Evolutionary conservation across 805 yeast genomes (phyloP).

Genomic region (Naumovozyma baii): DNA sequence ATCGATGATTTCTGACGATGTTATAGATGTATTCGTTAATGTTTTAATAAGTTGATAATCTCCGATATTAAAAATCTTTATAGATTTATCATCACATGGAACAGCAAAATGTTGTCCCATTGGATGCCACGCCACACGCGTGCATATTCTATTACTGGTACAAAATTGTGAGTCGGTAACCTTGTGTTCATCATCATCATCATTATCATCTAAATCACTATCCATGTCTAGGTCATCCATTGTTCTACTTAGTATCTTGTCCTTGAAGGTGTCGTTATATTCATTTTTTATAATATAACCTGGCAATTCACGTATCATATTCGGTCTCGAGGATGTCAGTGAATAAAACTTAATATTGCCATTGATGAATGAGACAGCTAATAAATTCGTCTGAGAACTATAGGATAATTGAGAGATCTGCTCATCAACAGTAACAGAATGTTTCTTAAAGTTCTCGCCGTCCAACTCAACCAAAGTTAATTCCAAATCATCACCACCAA

Average conservation of each 20-base stretch:
- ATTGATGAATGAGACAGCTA: slow-evolving; percentile 49
- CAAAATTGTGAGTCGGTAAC: slow-evolving; percentile 27
- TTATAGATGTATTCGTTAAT: slow-evolving; percentile 11
- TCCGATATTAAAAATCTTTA: slow-evolving; percentile 34
- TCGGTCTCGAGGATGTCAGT: slow-evolving; percentile 44
- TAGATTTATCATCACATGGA: slow-evolving; percentile 43
- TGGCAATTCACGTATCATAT: slow-evolving; percentile 37
- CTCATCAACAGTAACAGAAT: slow-evolving; percentile 37
- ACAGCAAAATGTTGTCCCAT: slow-evolving; percentile 60
- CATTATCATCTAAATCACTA: slow-evolving; percentile 35
- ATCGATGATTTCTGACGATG: slow-evolving; percentile 34
- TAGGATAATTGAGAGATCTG: slow-evolving; percentile 50
- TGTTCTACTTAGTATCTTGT: slow-evolving; percentile 8
- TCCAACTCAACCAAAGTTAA: slow-evolving; percentile 39
- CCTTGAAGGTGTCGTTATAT: slow-evolving; percentile 24
- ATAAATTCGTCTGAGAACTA: slow-evolving; percentile 44
- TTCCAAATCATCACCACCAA: slow-evolving; percentile 62
- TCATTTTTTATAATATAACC: slow-evolving; percentile 30
- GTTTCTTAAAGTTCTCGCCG: slow-evolving; percentile 15
- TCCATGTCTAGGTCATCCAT: slow-evolving; percentile 14
- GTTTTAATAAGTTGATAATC: slow-evolving; percentile 20
- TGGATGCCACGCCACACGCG: slow-evolving; percentile 61
- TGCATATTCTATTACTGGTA: slow-evolving; percentile 37
- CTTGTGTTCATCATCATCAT: slow-evolving; percentile 29
- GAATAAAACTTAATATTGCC: slow-evolving; percentile 50